These are phyloP conservation scores for Sporisorium scitamineum DNA, from an alignment of 1,284 basidiomycete species.

Conservation along the genomic window DNA sequence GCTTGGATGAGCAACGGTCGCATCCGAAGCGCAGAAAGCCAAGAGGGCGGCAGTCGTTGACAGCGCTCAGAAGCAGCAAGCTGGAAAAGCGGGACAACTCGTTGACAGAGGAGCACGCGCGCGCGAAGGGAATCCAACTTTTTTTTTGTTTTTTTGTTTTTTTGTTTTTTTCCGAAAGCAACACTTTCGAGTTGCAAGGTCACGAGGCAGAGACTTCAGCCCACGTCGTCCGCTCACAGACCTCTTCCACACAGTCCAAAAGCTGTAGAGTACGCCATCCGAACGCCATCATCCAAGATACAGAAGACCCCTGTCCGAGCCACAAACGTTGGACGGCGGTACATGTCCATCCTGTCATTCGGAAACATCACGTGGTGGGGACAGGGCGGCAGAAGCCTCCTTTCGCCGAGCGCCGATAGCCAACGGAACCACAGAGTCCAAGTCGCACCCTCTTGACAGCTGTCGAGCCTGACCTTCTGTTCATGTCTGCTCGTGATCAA, in stretches of 20 bases:
- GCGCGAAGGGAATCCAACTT: neutral
- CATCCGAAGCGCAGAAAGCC: no score
- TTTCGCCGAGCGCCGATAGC: neutral
- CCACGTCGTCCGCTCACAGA: neutral
- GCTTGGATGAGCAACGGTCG: no score
- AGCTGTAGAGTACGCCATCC: neutral
- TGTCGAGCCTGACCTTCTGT: neutral
- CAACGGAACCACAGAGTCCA: neutral
- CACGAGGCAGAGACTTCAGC: slow-evolving; percentile 6
- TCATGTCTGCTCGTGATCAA: neutral
- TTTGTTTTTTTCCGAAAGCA: neutral
- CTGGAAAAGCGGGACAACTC: slow-evolving; percentile 4
- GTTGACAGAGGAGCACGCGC: neutral
- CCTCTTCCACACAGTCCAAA: neutral
- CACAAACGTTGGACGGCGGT: neutral
- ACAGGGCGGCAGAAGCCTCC: neutral
- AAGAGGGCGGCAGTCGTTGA: neutral
- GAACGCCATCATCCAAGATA: neutral
- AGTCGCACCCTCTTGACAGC: neutral
- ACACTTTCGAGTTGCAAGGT: neutral
- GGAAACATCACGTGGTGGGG: slow-evolving; percentile 4
- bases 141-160: neutral
- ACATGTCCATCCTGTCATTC: neutral
- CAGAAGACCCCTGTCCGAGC: neutral
- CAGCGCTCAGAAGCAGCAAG: neutral